These are phyloP conservation scores for Colletotrichum tropicicola DNA, from an alignment of 2,329 filamentous ascomycete species.

Conservation along the genomic window DNA sequence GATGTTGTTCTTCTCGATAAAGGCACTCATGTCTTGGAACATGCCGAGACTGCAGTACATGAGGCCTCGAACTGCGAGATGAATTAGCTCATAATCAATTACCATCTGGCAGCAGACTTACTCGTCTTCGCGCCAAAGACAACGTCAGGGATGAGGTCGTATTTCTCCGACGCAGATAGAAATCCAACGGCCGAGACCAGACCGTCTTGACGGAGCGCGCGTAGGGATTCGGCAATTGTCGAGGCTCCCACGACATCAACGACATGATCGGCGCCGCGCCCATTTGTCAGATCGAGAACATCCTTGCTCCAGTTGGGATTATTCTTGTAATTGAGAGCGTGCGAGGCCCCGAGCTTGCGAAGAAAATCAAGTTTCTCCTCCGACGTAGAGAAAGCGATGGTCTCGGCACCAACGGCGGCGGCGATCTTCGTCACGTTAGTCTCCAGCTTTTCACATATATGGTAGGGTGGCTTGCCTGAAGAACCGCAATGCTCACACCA, in stretches of 20 bases:
- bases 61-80: background rate
- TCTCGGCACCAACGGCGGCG: constrained; percentile 14
- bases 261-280: constrained; percentile 25
- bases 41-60: background rate
- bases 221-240: background rate
- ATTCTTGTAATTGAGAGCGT: constrained; percentile 28
- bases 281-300: constrained; percentile 22
- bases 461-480: constrained; percentile 45
- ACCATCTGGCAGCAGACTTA: background rate
- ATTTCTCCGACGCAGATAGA: background rate
- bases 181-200: background rate
- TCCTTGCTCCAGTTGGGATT: constrained; percentile 27
- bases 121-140: constrained; percentile 7
- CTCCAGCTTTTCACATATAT: no score
- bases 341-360: constrained; percentile 25
- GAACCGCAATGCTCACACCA: constrained; percentile 49
- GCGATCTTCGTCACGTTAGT: constrained; percentile 15
- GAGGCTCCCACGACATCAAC: constrained; percentile 5
- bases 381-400: constrained; percentile 31
- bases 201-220: background rate
- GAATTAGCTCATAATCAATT: background rate
- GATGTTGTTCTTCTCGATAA: background rate
- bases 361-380: constrained; percentile 29
- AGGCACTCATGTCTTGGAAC: background rate
- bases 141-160: background rate